Percentiles rank a stretch among this genome's conserved stretches.
Evolutionary conservation across 257 asterid genomes (phyloP).

Genomic region (Thymus quinquecostatus): DNA sequence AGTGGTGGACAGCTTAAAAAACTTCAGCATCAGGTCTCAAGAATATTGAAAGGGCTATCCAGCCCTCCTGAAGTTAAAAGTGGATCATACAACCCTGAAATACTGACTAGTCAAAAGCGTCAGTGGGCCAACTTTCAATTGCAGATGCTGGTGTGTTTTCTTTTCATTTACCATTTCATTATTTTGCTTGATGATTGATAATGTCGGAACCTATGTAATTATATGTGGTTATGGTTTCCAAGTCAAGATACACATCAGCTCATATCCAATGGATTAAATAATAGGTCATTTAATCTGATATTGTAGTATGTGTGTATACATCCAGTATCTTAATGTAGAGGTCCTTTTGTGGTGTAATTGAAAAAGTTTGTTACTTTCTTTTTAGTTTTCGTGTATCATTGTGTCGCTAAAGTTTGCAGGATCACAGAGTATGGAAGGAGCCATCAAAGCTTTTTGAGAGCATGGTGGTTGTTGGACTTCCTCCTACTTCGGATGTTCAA

Average conservation of each 20-base stretch:
- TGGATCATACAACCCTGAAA: slow-evolving; percentile 89
- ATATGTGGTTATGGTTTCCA: slow-evolving; percentile 10
- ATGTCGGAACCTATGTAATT: neutral
- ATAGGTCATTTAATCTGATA: neutral
- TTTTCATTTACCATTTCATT: slow-evolving; percentile 29
- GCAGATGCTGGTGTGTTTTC: slow-evolving; percentile 82
- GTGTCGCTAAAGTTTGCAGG: slow-evolving; percentile 60
- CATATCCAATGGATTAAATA: slow-evolving; percentile 7
- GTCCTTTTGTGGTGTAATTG: neutral
- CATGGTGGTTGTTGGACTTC: slow-evolving; percentile 97
- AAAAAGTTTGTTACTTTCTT: slow-evolving; percentile 24
- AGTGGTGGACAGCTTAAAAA: slow-evolving; percentile 75
- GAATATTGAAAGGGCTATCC: slow-evolving; percentile 81
- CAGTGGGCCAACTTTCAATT: slow-evolving; percentile 98
- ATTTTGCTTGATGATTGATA: slow-evolving; percentile 12
- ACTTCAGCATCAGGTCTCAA: slow-evolving; percentile 86
- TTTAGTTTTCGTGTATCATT: slow-evolving; percentile 44
- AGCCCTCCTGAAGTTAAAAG: slow-evolving; percentile 76
- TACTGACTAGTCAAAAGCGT: slow-evolving; percentile 94
- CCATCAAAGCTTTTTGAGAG: slow-evolving; percentile 90
- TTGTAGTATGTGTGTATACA: neutral
- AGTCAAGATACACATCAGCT: slow-evolving; percentile 10
- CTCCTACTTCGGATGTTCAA: slow-evolving; percentile 82
- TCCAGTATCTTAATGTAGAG: slow-evolving; percentile 3
- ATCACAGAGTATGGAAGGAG: slow-evolving; percentile 90